Conservation (phyloP, 225 moss, liverwort and hornwort genomes). For the Asterella californica region DNA sequence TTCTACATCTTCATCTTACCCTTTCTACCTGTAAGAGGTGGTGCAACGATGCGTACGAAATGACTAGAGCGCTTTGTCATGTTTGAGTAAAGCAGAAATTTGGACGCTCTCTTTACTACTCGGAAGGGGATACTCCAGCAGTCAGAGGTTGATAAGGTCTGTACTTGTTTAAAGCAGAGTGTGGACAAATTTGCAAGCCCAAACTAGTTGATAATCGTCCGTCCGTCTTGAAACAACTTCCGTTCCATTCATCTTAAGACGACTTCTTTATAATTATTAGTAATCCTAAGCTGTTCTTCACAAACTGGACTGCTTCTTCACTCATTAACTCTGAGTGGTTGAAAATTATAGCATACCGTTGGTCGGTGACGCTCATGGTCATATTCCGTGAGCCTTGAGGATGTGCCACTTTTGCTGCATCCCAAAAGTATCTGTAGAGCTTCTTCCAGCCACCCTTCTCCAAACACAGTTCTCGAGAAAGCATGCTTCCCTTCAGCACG, state of each 20-base stretch:
- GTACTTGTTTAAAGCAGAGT: not conserved
- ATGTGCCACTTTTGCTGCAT: constrained; percentile 1
- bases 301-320: not conserved
- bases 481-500: not conserved
- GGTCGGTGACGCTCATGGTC: not conserved
- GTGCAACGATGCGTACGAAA: not conserved
- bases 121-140: not conserved
- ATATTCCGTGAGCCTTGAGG: not conserved
- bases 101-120: not conserved
- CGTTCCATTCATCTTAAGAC: too few relatives aligned
- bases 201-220: too few relatives aligned
- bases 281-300: not conserved
- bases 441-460: not conserved
- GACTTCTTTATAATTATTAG: not conserved
- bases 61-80: not conserved
- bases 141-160: not conserved
- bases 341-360: not conserved
- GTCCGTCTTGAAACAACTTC: too few relatives aligned
- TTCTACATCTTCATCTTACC: not conserved
- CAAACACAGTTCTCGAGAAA: not conserved
- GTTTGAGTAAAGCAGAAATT: not conserved
- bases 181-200: not conserved
- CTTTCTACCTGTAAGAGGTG: not conserved
- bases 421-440: not conserved
- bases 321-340: not conserved